phyloP scores from a whole-genome alignment of 352 stramenopile species.

The Phytophthora capsici region DNA sequence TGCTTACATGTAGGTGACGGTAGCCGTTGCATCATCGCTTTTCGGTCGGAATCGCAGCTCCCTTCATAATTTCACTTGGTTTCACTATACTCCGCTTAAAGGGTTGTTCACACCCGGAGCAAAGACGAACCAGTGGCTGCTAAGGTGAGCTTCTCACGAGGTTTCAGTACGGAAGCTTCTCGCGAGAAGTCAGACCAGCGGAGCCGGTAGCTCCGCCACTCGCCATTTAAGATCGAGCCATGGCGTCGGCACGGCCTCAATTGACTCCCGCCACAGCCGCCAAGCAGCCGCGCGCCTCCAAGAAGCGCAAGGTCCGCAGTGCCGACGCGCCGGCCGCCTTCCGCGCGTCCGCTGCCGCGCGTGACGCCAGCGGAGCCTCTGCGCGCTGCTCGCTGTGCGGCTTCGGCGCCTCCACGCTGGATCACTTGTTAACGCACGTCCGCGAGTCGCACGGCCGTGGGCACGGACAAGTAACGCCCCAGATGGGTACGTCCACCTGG shows the following conservation, averaged over 20 bases:
- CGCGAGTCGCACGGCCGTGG: conserved; percentile 41
- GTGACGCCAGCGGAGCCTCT: conserved; percentile 6
- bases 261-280: background rate
- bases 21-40: conserved; percentile 22
- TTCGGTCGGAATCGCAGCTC: conserved; percentile 14
- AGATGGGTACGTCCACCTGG: conserved; percentile 60
- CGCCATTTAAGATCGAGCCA: conserved; percentile 29
- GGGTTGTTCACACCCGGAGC: conserved; percentile 11
- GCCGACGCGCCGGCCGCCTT: conserved; percentile 28
- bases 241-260: conserved; percentile 29
- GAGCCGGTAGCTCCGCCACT: conserved; percentile 20
- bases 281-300: conserved; percentile 30
- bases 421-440: conserved; percentile 60
- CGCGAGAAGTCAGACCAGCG: conserved; percentile 35
- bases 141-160: conserved; percentile 31
- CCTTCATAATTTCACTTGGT: conserved; percentile 13
- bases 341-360: conserved; percentile 13
- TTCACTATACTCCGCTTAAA: conserved; percentile 22
- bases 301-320: conserved; percentile 65
- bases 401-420: conserved; percentile 51
- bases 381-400: conserved; percentile 50
- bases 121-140: conserved; percentile 23
- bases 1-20: conserved; percentile 1
- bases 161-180: conserved; percentile 36
- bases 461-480: conserved; percentile 21